These are phyloP conservation scores for Fusarium sambucinum DNA, from an alignment of 2,329 filamentous ascomycete species.

Conservation along the genomic window DNA sequence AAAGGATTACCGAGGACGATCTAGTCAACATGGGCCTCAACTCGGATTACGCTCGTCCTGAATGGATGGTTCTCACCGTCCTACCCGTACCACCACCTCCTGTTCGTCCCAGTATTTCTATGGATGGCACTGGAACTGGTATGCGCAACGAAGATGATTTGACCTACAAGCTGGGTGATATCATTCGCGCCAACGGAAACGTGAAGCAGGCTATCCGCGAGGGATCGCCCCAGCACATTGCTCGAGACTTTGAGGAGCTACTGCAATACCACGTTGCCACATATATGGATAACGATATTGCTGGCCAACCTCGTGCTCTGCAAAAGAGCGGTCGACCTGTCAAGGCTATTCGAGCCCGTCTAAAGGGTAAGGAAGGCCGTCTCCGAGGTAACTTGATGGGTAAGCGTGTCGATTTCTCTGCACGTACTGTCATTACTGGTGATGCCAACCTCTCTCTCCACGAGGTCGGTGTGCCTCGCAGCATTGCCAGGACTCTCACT, in stretches of 20 bases:
- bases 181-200: conserved; percentile 96
- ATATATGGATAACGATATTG: conserved; percentile 99
- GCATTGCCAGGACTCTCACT: conserved; percentile 91
- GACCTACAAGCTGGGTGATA: conserved; percentile 98
- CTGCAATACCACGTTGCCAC: conserved; percentile 98
- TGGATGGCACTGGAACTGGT: conserved; percentile 92
- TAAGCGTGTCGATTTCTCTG: conserved; percentile 99
- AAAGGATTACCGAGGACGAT: conserved; percentile 84
- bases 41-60: conserved; percentile 92
- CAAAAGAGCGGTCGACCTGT: conserved; percentile 97
- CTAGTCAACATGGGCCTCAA: conserved; percentile 90
- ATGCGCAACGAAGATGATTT: conserved; percentile 98
- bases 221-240: conserved; percentile 90
- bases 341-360: conserved; percentile 93
- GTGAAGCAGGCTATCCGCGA: conserved; percentile 91
- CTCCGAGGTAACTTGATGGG: conserved; percentile 99
- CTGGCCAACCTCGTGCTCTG: conserved; percentile 90
- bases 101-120: conserved; percentile 95
- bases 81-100: conserved; percentile 95
- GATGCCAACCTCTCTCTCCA: conserved; percentile 96
- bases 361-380: conserved; percentile 99
- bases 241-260: conserved; percentile 88
- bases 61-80: conserved; percentile 98
- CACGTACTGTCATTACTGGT: conserved; percentile 99
- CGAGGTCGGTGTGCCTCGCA: conserved; percentile 95